A percentile compares a stretch with the other conserved stretches of the same genome.
Conservation (phyloP, 2,329 filamentous ascomycete genomes). For the Aspergillaceae sp. region DNA sequence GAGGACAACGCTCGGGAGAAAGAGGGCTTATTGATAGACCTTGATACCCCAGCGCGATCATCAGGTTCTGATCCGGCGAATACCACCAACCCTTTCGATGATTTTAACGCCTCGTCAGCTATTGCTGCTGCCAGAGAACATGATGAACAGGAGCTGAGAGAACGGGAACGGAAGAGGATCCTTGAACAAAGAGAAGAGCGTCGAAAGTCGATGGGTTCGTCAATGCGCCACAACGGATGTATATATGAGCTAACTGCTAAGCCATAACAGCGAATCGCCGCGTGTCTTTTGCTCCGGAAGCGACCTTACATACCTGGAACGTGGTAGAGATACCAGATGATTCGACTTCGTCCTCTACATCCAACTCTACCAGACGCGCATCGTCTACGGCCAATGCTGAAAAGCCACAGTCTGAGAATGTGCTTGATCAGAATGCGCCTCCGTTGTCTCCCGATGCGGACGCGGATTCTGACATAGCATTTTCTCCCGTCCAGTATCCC, state of each 20-base stretch:
- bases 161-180: constrained; percentile 52
- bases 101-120: constrained; percentile 37
- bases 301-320: constrained; percentile 94
- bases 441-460: constrained; percentile 55
- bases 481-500: constrained; percentile 57
- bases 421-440: constrained; percentile 46
- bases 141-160: constrained; percentile 56
- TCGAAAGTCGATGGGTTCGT: constrained; percentile 70
- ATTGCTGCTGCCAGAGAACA: constrained; percentile 60
- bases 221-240: not conserved
- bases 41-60: constrained; percentile 32
- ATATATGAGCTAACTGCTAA: constrained; percentile 10
- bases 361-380: constrained; percentile 65
- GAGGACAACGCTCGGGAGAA: constrained; percentile 14
- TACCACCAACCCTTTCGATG: constrained; percentile 41
- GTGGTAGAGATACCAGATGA: constrained; percentile 84
- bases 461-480: constrained; percentile 48
- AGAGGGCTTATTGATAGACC: constrained; percentile 35
- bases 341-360: constrained; percentile 65
- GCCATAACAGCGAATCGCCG: constrained; percentile 60
- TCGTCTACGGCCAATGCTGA: constrained; percentile 48
- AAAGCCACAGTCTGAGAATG: constrained; percentile 20
- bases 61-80: constrained; percentile 30
- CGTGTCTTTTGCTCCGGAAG: constrained; percentile 95
- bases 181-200: constrained; percentile 74